Percentiles rank a stretch among this genome's conserved stretches.
Conservation (phyloP, 768 basidiomycete genomes). For the Pholiota molesta region DNA sequence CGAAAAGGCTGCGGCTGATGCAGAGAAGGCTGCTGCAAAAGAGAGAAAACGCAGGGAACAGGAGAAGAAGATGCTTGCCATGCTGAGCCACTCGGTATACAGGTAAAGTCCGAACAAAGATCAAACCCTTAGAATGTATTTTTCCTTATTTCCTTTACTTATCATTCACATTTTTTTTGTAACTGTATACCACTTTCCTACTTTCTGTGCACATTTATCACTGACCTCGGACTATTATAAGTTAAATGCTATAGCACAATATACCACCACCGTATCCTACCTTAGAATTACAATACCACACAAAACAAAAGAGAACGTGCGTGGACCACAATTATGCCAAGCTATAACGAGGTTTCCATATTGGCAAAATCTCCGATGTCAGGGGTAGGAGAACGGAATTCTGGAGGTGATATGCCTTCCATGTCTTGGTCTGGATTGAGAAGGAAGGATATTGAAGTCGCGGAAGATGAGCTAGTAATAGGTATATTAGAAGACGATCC, state of each 20-base stretch:
- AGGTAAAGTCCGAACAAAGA: not conserved
- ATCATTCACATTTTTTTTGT: not conserved
- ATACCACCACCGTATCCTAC: constrained; percentile 1
- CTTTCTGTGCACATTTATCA: not conserved
- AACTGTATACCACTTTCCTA: not conserved
- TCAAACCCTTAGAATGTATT: not conserved
- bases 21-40: not conserved
- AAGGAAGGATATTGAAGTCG: constrained; percentile 28
- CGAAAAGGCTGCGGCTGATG: no score
- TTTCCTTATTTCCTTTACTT: not conserved
- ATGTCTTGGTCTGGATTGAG: constrained; percentile 26
- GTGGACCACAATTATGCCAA: not conserved
- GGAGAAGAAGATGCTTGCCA: constrained; percentile 10
- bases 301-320: not conserved
- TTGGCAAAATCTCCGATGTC: constrained; percentile 1
- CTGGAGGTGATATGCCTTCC: constrained; percentile 13
- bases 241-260: constrained; percentile 13
- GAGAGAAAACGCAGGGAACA: constrained; percentile 17
- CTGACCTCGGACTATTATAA: constrained; percentile 7
- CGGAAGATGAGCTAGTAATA: constrained; percentile 18
- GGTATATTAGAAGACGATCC: constrained; percentile 3
- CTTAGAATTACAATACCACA: not conserved
- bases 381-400: constrained; percentile 14
- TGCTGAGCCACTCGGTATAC: not conserved
- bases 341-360: not conserved